Evolutionary conservation across 768 basidiomycete genomes (phyloP), one percentile per base, ranked within the genome.

Genomic region (Lactifluus volemus): DNA sequence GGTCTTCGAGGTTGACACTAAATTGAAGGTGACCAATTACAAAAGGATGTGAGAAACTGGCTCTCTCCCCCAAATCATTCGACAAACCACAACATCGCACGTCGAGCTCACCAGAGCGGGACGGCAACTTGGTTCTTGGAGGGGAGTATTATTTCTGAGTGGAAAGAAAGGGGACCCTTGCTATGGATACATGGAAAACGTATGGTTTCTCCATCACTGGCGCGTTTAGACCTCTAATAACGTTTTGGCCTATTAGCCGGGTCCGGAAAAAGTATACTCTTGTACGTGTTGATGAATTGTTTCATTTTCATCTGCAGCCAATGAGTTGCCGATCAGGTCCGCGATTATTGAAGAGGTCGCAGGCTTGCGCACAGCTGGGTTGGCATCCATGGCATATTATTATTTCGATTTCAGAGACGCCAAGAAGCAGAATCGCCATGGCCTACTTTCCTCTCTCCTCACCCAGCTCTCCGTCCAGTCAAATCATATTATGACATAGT

Each of bases 1-100:
- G 1, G 1, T 25, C 1, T 4, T 6, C 17, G 29, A 21, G 25
- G 29, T 42, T 11, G 38, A 49, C 17, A 7, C 7, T 11, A 0
- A 4, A 1, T 19, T 17, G 5, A 36, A 61, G 60, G 44, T 2
- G 54, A 56, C 17, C 54, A 47, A 25, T 19, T 56, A 8, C 60
- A 55, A 55, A 41, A 10, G 25, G 41, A 41, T 2, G 29, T 49
- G 3, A 52, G 32, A 17, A 9, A 17, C 17, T 61, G 49, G 32
- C 55, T 61, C 14, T 56, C 53, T 32, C 41, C 55, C 15, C 60
- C 49, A 1, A 4, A 58, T 14, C 55, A 55, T 9, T 57, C 60
- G 9, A 57, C 21, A 15, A 61, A 61, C 3, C 60, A 57, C 2
- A 41, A 34, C 15, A 30, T 44, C 3, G 49, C 36, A 12, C 12